Percentiles rank a stretch among this genome's conserved stretches.
Conservation (phyloP, 768 basidiomycete species). For the Udeniomyces megalosporus region DNA sequence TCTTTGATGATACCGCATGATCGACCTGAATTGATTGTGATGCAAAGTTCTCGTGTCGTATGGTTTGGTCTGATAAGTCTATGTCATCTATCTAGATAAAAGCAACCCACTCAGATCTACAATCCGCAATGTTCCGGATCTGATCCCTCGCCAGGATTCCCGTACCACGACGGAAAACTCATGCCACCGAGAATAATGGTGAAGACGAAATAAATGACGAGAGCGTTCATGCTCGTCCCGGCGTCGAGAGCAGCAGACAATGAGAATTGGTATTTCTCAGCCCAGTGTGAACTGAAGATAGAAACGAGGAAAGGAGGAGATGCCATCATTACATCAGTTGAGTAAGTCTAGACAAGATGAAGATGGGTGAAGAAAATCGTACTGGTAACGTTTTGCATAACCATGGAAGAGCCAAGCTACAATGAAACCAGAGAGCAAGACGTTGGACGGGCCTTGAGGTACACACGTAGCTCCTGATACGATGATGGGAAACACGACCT, state of each 20-base stretch:
- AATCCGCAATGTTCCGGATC: constrained; percentile 28
- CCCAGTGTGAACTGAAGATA: neutral
- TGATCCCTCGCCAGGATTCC: constrained; percentile 22
- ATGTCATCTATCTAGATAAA: no score
- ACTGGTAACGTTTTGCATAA: constrained; percentile 21
- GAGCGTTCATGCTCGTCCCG: constrained; percentile 26
- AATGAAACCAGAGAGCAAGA: constrained; percentile 24
- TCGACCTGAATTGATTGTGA: no score
- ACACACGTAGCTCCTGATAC: constrained; percentile 27
- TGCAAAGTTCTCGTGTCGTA: no score
- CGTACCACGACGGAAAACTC: constrained; percentile 23
- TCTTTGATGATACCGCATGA: no score
- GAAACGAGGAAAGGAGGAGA: no score
- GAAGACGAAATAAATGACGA: constrained; percentile 27
- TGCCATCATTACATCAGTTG: constrained; percentile 6
- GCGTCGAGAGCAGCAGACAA: constrained; percentile 27
- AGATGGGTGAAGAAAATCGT: neutral
- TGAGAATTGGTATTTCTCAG: constrained; percentile 6
- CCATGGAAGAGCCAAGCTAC: constrained; percentile 24
- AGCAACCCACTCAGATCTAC: no score
- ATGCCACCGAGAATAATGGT: constrained; percentile 21
- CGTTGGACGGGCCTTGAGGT: constrained; percentile 30
- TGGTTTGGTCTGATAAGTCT: no score
- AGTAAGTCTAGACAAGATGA: neutral
- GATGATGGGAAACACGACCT: constrained; percentile 27